phyloP scores from a whole-genome alignment of 306 rosid species.

The Inga oerstediana region DNA sequence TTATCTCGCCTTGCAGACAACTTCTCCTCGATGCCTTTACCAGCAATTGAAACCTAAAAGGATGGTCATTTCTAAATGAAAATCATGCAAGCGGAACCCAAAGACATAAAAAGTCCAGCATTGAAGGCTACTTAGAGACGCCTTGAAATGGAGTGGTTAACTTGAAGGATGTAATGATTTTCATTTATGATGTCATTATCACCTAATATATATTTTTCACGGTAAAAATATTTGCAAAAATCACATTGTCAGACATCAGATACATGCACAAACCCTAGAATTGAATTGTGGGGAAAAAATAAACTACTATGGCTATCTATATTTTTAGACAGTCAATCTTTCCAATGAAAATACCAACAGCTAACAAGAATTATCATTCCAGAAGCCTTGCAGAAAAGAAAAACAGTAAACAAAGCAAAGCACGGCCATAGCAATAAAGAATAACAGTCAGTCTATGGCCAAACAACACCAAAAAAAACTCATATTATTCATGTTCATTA shows the following conservation, averaged over 20 bases:
- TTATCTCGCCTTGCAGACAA: slow-evolving; percentile 86
- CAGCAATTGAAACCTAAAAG: slow-evolving; percentile 73
- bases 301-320: slow-evolving; percentile 17
- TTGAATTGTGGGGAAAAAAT: slow-evolving; percentile 1
- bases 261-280: neutral
- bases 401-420: slow-evolving; percentile 8
- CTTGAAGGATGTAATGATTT: slow-evolving; percentile 14
- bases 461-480: slow-evolving; percentile 5
- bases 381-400: neutral
- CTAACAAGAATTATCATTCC: neutral
- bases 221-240: slow-evolving; percentile 5
- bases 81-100: neutral
- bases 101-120: slow-evolving; percentile 10
- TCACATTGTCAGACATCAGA: slow-evolving; percentile 13
- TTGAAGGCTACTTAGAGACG: slow-evolving; percentile 17
- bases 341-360: slow-evolving; percentile 5
- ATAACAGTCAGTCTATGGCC: neutral
- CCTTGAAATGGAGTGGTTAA: slow-evolving; percentile 20
- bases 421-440: neutral
- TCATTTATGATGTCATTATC: neutral
- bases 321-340: neutral
- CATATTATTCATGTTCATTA: neutral
- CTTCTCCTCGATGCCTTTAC: slow-evolving; percentile 76
- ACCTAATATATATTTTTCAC: slow-evolving; percentile 11
- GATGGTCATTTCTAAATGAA: slow-evolving; percentile 35